A percentile compares a stretch with the other conserved stretches of the same genome.
These are phyloP conservation scores for Pseudocercospora musae DNA, from an alignment of 2,329 filamentous ascomycete genomes.

Conservation along the genomic window DNA sequence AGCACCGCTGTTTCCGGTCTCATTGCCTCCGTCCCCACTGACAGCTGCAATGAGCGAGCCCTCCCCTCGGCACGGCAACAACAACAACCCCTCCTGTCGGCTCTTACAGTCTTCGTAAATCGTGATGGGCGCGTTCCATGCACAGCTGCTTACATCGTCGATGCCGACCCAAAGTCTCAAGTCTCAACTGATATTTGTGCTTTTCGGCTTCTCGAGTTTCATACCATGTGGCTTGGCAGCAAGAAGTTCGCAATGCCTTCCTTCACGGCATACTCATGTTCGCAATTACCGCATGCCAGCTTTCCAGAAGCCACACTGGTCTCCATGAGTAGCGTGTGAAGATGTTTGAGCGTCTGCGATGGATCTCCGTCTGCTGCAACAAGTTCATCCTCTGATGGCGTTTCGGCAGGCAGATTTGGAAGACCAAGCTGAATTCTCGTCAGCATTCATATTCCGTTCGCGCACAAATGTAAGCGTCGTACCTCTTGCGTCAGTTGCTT, in stretches of 20 bases:
- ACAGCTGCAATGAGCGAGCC: not conserved
- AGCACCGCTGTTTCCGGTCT: too few relatives aligned
- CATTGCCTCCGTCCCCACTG: not conserved
- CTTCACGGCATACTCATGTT: conserved; percentile 89
- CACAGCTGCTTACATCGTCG: not conserved
- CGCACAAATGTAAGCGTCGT: conserved; percentile 8
- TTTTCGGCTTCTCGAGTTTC: conserved; percentile 22
- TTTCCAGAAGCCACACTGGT: conserved; percentile 87
- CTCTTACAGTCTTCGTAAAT: not conserved
- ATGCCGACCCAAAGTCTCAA: not conserved
- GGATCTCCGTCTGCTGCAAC: conserved; percentile 62
- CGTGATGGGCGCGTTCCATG: not conserved
- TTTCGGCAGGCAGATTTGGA: conserved; percentile 59
- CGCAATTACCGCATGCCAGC: conserved; percentile 85
- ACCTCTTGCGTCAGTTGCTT: conserved; percentile 74
- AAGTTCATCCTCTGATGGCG: conserved; percentile 37
- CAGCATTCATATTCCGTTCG: not conserved
- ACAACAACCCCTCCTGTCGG: too few relatives aligned
- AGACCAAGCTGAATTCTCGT: conserved; percentile 65
- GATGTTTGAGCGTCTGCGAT: conserved; percentile 64
- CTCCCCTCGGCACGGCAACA: not conserved
- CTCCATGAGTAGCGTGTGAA: conserved; percentile 81
- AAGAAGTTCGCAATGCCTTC: conserved; percentile 97
- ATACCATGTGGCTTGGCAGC: conserved; percentile 84
- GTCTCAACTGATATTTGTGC: not conserved